Conservation (phyloP, 2,329 filamentous ascomycete genomes). For the Diaporthe citriasiana region DNA sequence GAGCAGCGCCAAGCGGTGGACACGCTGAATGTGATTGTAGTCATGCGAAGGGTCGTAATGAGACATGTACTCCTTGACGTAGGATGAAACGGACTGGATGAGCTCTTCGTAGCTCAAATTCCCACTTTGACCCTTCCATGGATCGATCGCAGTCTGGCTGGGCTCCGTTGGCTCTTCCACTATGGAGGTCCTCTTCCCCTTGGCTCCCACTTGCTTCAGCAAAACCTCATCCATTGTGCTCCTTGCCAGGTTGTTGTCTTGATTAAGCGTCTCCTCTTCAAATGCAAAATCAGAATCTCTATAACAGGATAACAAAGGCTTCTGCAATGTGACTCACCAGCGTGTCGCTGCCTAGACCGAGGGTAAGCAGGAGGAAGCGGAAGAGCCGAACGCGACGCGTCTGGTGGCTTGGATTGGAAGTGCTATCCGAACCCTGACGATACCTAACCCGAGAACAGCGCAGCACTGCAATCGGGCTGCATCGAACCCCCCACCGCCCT, state of each 20-base stretch:
- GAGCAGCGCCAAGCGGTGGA: conserved; percentile 77
- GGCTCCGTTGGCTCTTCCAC: not conserved
- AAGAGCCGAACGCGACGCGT: conserved; percentile 15
- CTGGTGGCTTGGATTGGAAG: not conserved
- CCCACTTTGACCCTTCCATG: not conserved
- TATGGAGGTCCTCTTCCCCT: not conserved
- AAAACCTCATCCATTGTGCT: conserved; percentile 16
- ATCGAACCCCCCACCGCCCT: not conserved
- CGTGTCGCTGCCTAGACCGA: not conserved
- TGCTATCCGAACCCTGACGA: conserved; percentile 18
- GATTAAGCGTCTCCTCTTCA: not conserved
- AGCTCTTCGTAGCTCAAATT: conserved; percentile 50
- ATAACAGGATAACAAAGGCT: not conserved
- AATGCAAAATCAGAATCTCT: not conserved
- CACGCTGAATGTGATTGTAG: conserved; percentile 85
- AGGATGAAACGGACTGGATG: conserved; percentile 68
- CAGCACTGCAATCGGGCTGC: too few species aligned
- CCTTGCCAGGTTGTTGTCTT: not conserved
- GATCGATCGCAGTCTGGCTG: not conserved
- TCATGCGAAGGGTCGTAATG: conserved; percentile 90
- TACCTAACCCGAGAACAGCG: not conserved
- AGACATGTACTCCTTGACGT: conserved; percentile 80
- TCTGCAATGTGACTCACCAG: not conserved
- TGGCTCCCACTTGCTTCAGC: conserved; percentile 12
- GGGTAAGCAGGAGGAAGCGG: not conserved